phyloP scores from a whole-genome alignment of 345 rosid species.

The Aurinia saxatilis region DNA sequence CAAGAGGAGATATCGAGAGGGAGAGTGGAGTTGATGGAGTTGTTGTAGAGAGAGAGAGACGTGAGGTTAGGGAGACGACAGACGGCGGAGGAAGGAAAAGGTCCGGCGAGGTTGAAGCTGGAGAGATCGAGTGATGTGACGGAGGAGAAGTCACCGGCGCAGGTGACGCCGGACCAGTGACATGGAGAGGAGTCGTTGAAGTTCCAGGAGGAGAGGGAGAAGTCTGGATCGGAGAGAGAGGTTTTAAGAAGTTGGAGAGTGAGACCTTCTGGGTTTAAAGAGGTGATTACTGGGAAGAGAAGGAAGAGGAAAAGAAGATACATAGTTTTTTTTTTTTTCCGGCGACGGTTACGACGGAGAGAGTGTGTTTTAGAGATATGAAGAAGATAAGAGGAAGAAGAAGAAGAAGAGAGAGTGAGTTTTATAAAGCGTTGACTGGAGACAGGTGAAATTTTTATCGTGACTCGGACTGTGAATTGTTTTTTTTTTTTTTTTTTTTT shows the following conservation, averaged over 20 bases:
- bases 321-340: slow-evolving; percentile 7
- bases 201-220: slow-evolving; percentile 54
- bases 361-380: background rate
- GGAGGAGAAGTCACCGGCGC: slow-evolving; percentile 35
- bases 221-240: slow-evolving; percentile 52
- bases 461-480: too few species aligned
- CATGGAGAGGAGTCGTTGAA: slow-evolving; percentile 46
- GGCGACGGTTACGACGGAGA: slow-evolving; percentile 13
- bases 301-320: slow-evolving; percentile 26
- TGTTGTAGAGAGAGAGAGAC: slow-evolving; percentile 46
- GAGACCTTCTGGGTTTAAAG: slow-evolving; percentile 64
- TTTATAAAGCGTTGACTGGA: too few species aligned
- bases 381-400: too few species aligned
- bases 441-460: too few species aligned
- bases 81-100: slow-evolving; percentile 61
- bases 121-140: slow-evolving; percentile 70
- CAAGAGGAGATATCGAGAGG: slow-evolving; percentile 62
- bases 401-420: too few species aligned
- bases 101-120: slow-evolving; percentile 46
- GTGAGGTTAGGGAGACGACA: slow-evolving; percentile 59
- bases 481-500: too few species aligned
- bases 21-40: slow-evolving; percentile 58
- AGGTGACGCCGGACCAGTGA: slow-evolving; percentile 48
- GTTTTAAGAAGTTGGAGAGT: slow-evolving; percentile 41
- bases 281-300: slow-evolving; percentile 14